A percentile compares a stretch with the other conserved stretches of the same genome.
phyloP scores from a whole-genome alignment of 2,329 filamentous ascomycete genomes.

The Aphanocladium album region DNA sequence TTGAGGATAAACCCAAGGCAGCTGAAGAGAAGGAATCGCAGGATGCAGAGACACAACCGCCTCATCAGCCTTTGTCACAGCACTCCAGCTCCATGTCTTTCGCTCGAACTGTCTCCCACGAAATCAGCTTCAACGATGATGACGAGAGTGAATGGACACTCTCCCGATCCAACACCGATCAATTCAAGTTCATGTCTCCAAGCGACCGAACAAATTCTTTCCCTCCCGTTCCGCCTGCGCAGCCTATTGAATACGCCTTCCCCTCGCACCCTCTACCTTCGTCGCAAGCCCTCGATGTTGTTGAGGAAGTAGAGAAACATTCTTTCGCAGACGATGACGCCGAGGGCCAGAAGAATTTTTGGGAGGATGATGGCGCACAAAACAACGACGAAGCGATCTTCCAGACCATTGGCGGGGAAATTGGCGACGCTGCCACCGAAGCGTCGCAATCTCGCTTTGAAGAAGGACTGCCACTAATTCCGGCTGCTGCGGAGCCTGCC shows the following conservation, averaged over 20 bases:
- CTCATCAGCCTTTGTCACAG: constrained; percentile 31
- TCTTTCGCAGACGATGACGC: constrained; percentile 37
- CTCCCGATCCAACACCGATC: constrained; percentile 48
- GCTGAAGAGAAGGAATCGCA: not conserved
- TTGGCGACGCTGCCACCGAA: constrained; percentile 36
- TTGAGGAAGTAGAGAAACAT: constrained; percentile 48
- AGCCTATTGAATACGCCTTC: constrained; percentile 21
- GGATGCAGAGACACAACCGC: not conserved
- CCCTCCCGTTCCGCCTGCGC: constrained; percentile 46
- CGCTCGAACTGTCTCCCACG: constrained; percentile 58
- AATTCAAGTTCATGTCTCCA: constrained; percentile 55
- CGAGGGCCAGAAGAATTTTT: constrained; percentile 18
- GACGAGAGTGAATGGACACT: constrained; percentile 56
- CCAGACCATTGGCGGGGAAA: constrained; percentile 39
- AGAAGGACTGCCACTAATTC: constrained; percentile 64
- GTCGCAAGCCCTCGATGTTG: constrained; percentile 49
- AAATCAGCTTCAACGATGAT: constrained; percentile 55
- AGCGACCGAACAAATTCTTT: constrained; percentile 60
- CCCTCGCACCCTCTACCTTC: constrained; percentile 38
- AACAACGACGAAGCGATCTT: not conserved
- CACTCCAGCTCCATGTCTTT: constrained; percentile 60
- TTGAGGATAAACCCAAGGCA: not conserved
- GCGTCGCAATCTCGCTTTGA: constrained; percentile 58
- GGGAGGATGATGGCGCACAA: not conserved
- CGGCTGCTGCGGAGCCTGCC: constrained; percentile 17